Conservation (phyloP, 371 early-diverging fungal genomes). For the Mortierella sp. region DNA sequence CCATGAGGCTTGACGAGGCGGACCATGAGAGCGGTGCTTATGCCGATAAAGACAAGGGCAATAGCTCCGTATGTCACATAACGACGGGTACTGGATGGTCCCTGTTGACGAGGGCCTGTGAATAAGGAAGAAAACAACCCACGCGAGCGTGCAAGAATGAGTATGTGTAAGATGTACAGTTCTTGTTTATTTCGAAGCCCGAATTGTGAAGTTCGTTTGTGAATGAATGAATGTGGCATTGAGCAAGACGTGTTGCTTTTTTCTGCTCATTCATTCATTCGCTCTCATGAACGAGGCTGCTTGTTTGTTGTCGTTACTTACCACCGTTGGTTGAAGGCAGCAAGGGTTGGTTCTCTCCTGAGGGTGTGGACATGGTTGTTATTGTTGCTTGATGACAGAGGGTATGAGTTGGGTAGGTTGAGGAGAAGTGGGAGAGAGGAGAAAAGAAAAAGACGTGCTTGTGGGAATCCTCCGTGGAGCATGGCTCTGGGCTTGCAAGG, state of each 20-base stretch:
- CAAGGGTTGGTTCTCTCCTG: slow-evolving; percentile 29
- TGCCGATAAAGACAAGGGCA: slow-evolving; percentile 27
- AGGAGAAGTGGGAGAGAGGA: not conserved
- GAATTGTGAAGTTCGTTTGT: not conserved
- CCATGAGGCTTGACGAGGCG: slow-evolving; percentile 20
- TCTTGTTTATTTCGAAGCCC: slow-evolving; percentile 3
- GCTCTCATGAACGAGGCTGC: too few species aligned
- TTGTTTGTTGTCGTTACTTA: not conserved
- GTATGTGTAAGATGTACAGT: not conserved
- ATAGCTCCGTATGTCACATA: slow-evolving; percentile 21
- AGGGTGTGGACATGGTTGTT: slow-evolving; percentile 12
- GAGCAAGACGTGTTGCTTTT: not conserved
- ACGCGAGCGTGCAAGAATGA: slow-evolving; percentile 1
- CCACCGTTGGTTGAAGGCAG: slow-evolving; percentile 22
- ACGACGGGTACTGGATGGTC: not conserved
- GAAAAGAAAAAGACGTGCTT: not conserved
- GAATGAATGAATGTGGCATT: not conserved
- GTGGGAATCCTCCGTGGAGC: not conserved
- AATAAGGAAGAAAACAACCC: not conserved
- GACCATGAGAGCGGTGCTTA: slow-evolving; percentile 17
- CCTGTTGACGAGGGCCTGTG: not conserved
- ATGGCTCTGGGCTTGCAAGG: too few species aligned
- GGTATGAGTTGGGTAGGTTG: not conserved
- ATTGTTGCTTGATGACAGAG: not conserved
- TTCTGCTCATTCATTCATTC: too few species aligned